Conservation (phyloP, 2,329 filamentous ascomycete species). For the Aspergillaceae sp. region DNA sequence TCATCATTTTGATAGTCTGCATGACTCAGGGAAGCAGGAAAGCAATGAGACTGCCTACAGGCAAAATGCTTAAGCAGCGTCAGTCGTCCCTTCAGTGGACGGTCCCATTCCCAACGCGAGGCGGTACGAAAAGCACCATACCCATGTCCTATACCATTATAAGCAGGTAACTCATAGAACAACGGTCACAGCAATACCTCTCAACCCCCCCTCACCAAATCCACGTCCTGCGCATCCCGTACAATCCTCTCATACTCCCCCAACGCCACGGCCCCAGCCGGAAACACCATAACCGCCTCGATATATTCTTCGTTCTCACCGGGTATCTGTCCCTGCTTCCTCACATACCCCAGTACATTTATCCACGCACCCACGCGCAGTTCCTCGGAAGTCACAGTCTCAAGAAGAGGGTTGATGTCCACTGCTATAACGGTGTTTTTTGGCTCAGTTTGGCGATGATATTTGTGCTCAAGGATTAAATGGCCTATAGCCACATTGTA, state of each 20-base stretch:
- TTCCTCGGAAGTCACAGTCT: conserved; percentile 53
- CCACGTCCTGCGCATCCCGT: conserved; percentile 27
- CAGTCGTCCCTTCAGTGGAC: too few relatives aligned
- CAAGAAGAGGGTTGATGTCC: conserved; percentile 63
- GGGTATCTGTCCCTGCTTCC: conserved; percentile 14
- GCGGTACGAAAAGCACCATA: too few relatives aligned
- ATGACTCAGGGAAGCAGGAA: too few relatives aligned
- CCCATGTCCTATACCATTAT: too few relatives aligned
- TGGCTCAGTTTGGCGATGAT: conserved; percentile 33
- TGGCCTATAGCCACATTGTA: conserved; percentile 52
- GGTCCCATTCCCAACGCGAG: too few relatives aligned
- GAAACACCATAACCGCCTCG: conserved; percentile 71
- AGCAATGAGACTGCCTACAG: too few relatives aligned
- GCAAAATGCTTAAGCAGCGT: too few relatives aligned
- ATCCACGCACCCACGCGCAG: conserved; percentile 74
- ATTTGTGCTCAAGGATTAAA: conserved; percentile 61
- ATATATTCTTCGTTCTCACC: conserved; percentile 35
- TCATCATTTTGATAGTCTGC: too few relatives aligned
- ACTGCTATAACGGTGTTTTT: conserved; percentile 49
- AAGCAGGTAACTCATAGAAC: too few relatives aligned
- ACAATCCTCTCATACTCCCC: conserved; percentile 60
- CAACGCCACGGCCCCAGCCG: conserved; percentile 63
- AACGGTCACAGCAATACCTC: background rate
- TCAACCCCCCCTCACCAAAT: conserved; percentile 7
- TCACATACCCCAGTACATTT: conserved; percentile 77